Percentiles rank a stretch among this genome's conserved stretches.
These are phyloP conservation scores for Solanum okadae DNA, from an alignment of 257 asterid species.

Conservation along the genomic window DNA sequence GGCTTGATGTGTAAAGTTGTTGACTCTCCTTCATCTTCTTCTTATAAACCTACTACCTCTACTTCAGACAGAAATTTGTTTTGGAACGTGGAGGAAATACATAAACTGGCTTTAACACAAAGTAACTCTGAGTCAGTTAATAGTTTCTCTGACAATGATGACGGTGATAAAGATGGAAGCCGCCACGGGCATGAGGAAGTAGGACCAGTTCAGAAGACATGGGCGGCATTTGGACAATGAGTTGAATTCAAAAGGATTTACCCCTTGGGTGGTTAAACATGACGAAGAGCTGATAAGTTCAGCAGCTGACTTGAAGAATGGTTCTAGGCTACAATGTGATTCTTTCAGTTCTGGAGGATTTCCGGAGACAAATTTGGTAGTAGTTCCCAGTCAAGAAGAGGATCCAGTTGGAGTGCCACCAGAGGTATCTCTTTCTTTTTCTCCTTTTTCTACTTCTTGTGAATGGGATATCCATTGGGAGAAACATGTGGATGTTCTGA, in stretches of 20 bases:
- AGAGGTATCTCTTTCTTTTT: slow-evolving; percentile 34
- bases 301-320: slow-evolving; percentile 26
- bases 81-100: too few species aligned
- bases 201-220: neutral
- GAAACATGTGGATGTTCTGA: neutral
- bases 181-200: too few species aligned
- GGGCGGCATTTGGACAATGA: slow-evolving; percentile 65
- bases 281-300: slow-evolving; percentile 32
- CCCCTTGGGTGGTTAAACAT: slow-evolving; percentile 36
- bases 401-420: slow-evolving; percentile 42
- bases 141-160: too few species aligned
- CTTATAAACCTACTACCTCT: too few species aligned
- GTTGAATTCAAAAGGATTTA: slow-evolving; percentile 41
- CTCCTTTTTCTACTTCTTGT: neutral
- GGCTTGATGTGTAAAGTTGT: too few species aligned
- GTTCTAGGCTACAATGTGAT: slow-evolving; percentile 24
- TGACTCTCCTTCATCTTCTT: too few species aligned
- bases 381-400: slow-evolving; percentile 43
- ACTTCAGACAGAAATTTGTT: too few species aligned
- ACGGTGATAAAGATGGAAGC: too few species aligned
- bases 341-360: slow-evolving; percentile 27
- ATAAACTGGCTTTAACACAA: too few species aligned
- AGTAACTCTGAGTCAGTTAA: too few species aligned
- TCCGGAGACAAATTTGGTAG: slow-evolving; percentile 34
- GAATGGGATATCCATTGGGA: neutral